Conservation (phyloP, 139 green algal species). For the Tetratostichococcus sp. region DNA sequence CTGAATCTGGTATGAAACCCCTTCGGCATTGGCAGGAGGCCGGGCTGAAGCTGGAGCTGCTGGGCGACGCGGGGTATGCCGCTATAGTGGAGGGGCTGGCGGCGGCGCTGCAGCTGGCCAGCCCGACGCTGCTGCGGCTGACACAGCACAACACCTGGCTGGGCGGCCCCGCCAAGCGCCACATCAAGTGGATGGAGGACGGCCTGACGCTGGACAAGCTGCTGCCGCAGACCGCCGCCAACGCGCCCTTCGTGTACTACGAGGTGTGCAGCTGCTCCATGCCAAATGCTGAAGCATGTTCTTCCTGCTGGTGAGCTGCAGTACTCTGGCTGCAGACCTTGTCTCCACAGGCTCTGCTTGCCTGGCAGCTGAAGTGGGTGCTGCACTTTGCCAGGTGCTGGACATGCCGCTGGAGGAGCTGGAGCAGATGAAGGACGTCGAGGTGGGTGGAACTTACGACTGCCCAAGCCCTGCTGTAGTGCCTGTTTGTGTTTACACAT, state of each 20-base stretch:
- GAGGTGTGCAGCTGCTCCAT: not conserved
- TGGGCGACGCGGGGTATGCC: constrained; percentile 72
- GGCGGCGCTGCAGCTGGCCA: constrained; percentile 37
- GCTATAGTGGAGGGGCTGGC: constrained; percentile 65
- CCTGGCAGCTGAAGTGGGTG: not conserved
- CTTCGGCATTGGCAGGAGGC: too few species aligned
- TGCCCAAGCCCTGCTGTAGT: too few species aligned
- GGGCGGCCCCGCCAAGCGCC: constrained; percentile 20
- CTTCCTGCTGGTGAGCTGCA: too few species aligned
- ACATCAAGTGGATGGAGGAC: not conserved
- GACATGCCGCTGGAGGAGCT: constrained; percentile 90
- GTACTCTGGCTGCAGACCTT: too few species aligned
- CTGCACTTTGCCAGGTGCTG: constrained; percentile 72
- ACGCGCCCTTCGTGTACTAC: not conserved
- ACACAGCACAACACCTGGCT: constrained; percentile 82
- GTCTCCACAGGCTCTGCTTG: too few species aligned
- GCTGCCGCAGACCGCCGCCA: not conserved
- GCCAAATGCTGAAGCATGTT: not conserved
- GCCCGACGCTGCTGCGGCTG: constrained; percentile 51
- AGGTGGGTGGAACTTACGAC: constrained; percentile 21
- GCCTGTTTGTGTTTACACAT: too few species aligned
- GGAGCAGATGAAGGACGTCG: constrained; percentile 64
- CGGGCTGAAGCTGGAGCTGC: constrained; percentile 82
- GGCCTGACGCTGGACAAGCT: not conserved
- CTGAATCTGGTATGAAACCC: too few species aligned